Evolutionary conservation across 345 rosid genomes (phyloP).

Genomic region (Eucalyptus globulus): DNA sequence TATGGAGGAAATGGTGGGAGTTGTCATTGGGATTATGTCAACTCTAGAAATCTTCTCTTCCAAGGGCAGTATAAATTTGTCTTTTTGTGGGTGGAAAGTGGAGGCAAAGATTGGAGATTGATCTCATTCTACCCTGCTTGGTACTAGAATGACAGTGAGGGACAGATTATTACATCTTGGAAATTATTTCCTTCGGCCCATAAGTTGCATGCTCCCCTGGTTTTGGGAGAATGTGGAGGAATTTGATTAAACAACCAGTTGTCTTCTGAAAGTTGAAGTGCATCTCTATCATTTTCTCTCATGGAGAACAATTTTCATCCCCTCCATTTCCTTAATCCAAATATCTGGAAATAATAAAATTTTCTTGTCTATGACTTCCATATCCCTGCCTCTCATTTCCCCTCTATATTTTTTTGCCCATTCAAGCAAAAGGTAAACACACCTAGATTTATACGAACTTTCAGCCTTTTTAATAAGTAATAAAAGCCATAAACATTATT

Average conservation of each 20-base stretch:
- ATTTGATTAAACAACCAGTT: neutral
- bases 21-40: neutral
- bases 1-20: neutral
- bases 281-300: neutral
- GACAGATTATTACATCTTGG: neutral
- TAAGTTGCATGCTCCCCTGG: neutral
- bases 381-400: neutral
- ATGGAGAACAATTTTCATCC: neutral
- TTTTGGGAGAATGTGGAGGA: neutral
- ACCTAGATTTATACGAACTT: neutral
- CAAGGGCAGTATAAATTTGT: neutral
- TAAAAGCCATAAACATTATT: neutral
- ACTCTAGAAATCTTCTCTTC: neutral
- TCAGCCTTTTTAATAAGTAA: neutral
- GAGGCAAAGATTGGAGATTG: neutral
- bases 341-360: neutral
- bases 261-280: neutral
- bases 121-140: neutral
- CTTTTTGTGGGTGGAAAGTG: neutral
- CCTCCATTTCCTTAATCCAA: neutral
- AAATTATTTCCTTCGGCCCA: neutral
- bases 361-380: neutral
- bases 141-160: neutral
- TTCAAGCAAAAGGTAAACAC: neutral
- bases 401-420: neutral